These are phyloP conservation scores for Ceratobasidium theobromae DNA, from an alignment of 1,284 basidiomycete species.

Conservation along the genomic window DNA sequence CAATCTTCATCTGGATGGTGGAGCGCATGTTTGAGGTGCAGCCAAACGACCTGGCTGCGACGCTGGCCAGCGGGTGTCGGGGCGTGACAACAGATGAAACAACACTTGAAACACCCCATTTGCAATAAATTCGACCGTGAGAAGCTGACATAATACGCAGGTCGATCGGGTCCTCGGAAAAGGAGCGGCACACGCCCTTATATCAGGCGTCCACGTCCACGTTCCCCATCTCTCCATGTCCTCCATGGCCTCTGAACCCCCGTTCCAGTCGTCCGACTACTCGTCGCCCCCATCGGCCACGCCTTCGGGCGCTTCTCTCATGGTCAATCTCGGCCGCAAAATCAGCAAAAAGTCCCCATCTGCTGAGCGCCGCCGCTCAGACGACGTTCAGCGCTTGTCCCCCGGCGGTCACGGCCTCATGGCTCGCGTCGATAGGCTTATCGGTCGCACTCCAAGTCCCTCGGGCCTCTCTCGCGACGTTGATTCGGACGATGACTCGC, in stretches of 20 bases:
- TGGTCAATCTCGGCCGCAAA: background rate
- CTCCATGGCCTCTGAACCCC: slow-evolving; percentile 10
- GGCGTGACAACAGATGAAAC: background rate
- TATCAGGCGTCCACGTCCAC: slow-evolving; percentile 27
- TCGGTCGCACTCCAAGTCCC: slow-evolving; percentile 24
- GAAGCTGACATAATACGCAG: slow-evolving; percentile 11
- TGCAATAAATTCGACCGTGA: background rate
- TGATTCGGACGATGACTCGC: background rate
- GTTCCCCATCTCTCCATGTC: slow-evolving; percentile 9
- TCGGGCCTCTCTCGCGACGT: background rate
- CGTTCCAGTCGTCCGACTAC: background rate
- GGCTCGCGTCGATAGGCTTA: slow-evolving; percentile 19
- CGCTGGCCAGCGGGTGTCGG: background rate
- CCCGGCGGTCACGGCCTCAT: background rate
- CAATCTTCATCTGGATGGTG: background rate
- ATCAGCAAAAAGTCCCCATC: slow-evolving; percentile 16
- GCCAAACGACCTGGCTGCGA: background rate
- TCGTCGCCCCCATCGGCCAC: slow-evolving; percentile 20
- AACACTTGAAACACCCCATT: background rate
- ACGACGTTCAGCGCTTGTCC: background rate
- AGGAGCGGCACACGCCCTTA: slow-evolving; percentile 4
- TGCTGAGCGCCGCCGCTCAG: slow-evolving; percentile 12
- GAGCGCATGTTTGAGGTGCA: background rate
- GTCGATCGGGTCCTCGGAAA: slow-evolving; percentile 28
- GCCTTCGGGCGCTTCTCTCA: background rate